Evolutionary conservation across 106 monocot genomes (phyloP), one percentile per base, ranked within the genome.

Genomic region (Acorus gramineus): DNA sequence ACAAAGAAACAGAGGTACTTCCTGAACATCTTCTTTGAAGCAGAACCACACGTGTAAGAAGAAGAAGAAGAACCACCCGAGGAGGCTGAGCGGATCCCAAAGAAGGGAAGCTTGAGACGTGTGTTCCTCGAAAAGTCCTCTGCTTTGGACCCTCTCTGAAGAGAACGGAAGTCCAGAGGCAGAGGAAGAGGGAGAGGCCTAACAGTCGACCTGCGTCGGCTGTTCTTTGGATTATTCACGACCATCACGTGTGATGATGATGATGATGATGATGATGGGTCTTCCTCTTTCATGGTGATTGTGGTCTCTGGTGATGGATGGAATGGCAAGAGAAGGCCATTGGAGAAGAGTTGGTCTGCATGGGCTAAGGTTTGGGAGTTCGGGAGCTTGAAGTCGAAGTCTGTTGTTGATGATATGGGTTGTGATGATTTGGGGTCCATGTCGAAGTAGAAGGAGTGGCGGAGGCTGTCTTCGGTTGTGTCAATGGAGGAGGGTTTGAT

Each of bases 371-470:
- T 47, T 44, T 57, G 56, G 6, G 74, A 48, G 12, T 8, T 47
- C 3, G 56, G 47, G 46, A 66, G 44, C 11, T 61, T 43, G 45
- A 72, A 74, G 8, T 74, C 74, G 60, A 66, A 66, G n/a, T 73
- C 64, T 28, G 28, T 28, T 28, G 9, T 56, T 11, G 7, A 11
- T 47, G 7, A 43, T 54, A 44, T 54, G 69, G 2, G 11, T 54
- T 5, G 59, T 60, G 63, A 56, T 14, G 72, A 46, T 5, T 65
- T 47, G 2, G 83, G 83, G 54, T 84, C 83, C 62, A 84, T 79
- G 46, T 84, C 83, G 59, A 79, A 76, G 79, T 79, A 84, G 43
- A 76, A 69, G 55, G 43, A 52, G 49, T 68, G 42, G 57, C 53
- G 52, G 10, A 42, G 57, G 50, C 55, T 28, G 60, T 61, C 67